phyloP scores from a whole-genome alignment of 140 eudicot genomes.

The Ambrosia hybrid region DNA sequence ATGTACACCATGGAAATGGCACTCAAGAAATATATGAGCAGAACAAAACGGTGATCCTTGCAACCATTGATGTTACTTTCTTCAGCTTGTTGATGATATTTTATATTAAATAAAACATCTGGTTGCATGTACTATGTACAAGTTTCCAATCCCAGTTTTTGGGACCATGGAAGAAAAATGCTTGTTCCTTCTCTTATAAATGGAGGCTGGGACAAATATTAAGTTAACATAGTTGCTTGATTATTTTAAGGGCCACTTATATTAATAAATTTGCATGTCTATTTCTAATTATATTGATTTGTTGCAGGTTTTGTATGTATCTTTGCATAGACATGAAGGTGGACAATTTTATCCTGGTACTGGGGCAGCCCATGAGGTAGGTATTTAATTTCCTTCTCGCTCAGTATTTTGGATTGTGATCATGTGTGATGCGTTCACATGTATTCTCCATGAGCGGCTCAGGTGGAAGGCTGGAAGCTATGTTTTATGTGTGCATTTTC shows the following conservation, averaged over 20 bases:
- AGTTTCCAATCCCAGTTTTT: too few species aligned
- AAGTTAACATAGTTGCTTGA: too few species aligned
- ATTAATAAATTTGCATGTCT: too few species aligned
- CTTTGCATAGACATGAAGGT: constrained; percentile 93
- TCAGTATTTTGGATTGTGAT: neutral
- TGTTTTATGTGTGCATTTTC: neutral
- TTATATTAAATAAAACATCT: neutral
- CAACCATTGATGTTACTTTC: constrained; percentile 13
- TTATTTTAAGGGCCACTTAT: too few species aligned
- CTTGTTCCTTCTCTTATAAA: too few species aligned
- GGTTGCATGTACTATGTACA: neutral
- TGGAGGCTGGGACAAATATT: too few species aligned
- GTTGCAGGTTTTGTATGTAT: constrained; percentile 83
- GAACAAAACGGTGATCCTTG: constrained; percentile 63
- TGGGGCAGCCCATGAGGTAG: constrained; percentile 93
- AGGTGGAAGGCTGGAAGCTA: neutral
- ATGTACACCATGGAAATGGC: constrained; percentile 98
- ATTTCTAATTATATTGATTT: neutral
- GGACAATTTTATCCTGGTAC: constrained; percentile 97
- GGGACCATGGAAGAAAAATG: too few species aligned
- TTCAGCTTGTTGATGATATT: constrained; percentile 16
- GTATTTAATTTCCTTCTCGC: neutral
- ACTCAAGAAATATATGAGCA: constrained; percentile 92
- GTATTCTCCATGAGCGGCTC: neutral
- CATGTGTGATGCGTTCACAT: constrained; percentile 10